Evolutionary conservation across 495 filamentous ascomycete species (phyloP), one percentile per base, ranked within the genome.

Genomic region (Jackrogersella minutella): DNA sequence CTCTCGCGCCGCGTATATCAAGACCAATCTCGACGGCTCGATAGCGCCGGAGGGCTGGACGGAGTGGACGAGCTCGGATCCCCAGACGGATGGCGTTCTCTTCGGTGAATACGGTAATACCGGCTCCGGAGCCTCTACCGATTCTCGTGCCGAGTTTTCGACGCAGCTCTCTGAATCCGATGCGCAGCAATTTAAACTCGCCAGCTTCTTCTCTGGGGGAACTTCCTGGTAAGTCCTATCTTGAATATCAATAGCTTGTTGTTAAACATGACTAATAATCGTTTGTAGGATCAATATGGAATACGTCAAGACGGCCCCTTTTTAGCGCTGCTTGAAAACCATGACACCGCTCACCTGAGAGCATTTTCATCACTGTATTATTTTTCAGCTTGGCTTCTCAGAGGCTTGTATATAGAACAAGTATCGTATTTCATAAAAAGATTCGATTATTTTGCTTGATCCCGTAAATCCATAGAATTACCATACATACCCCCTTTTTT

Each of bases 91-190:
- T 4, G 54, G 51, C 10, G 44, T 66, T 13, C 53, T 66, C n/a
- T 60, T 75, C 19, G 68, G 58, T 17, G 73, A 75, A 51, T 75
- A 64, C 46, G 28, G 54, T 1, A 73, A 74, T 37, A 28, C 5
- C 22, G 71, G 71, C 3, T 57, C 63, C 7, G 71, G 73, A 10
- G 64, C 68, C 17, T 33, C 28, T 33, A 68, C 57, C 2, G 41
- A 19, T n/a, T 6, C n/a, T 9, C 51, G 68, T 13, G 68, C 50
- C 9, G 2, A 17, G 3, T 71, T 71, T 11, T 71, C 68, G 6
- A 17, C 34, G 21, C 69, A 72, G 30, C 58, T 72, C 24, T 64
- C 65, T 2, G 46, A 62, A 43, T 5, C 50, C n/a, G 66, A 66
- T 28, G 69, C 30, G 0, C 46, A 33, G 24, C 44, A 55, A n/a